Evolutionary conservation across 1,139 yeast genomes (phyloP).

Genomic region (Nadsonia commutata): DNA sequence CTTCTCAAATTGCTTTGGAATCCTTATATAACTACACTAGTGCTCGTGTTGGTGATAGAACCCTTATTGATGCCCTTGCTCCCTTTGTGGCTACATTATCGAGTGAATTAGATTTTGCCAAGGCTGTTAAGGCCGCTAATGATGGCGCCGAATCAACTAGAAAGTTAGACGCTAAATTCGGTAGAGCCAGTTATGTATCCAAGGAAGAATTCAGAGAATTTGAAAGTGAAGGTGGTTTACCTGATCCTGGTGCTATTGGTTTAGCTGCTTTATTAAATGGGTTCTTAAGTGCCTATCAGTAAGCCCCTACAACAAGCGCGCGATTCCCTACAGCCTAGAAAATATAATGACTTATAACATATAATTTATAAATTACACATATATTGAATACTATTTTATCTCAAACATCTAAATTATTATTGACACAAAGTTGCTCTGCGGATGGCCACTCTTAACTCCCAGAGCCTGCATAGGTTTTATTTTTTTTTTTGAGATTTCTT

Average conservation of each 20-base stretch:
- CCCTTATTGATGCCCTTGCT: constrained; percentile 73
- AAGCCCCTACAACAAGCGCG: too few species aligned
- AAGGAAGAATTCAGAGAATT: constrained; percentile 37
- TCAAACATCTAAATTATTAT: too few species aligned
- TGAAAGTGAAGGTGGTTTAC: constrained; percentile 35
- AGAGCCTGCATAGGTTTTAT: too few species aligned
- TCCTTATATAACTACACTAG: constrained; percentile 67
- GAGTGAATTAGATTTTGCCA: constrained; percentile 33
- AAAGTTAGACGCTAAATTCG: constrained; percentile 68
- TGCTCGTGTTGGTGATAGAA: constrained; percentile 83
- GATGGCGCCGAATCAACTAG: constrained; percentile 68
- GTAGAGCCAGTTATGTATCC: constrained; percentile 81
- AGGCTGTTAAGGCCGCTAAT: constrained; percentile 55
- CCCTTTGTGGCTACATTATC: constrained; percentile 63
- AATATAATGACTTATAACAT: too few species aligned
- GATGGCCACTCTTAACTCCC: too few species aligned
- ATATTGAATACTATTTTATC: too few species aligned
- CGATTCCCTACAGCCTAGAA: too few species aligned
- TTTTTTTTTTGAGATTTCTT: too few species aligned
- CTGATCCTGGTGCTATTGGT: constrained; percentile 81
- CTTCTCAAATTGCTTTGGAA: constrained; percentile 38
- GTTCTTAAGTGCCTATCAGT: constrained; percentile 12
- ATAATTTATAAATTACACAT: too few species aligned
- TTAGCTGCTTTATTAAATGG: constrained; percentile 21
- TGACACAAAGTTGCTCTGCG: too few species aligned